phyloP scores from a whole-genome alignment of 2,329 filamentous ascomycete species.

The Botryotinia convoluta region DNA sequence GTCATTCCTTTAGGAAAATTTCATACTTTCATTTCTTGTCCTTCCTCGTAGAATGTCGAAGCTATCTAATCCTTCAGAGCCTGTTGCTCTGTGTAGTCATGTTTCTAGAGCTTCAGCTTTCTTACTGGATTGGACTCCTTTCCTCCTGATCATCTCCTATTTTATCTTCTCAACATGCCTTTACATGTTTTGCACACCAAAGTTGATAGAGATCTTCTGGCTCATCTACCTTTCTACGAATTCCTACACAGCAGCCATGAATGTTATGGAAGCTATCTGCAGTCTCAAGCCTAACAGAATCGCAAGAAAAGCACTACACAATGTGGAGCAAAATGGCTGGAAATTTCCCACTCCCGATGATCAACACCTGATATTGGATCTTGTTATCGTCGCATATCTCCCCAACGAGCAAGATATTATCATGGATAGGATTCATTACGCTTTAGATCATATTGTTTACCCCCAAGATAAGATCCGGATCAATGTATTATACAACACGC shows the following conservation, averaged over 20 bases:
- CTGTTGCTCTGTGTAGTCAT: neutral
- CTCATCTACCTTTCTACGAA: slow-evolving; percentile 46
- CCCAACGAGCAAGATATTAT: slow-evolving; percentile 52
- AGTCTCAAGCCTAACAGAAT: slow-evolving; percentile 41
- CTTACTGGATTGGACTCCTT: slow-evolving; percentile 42
- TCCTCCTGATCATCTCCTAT: slow-evolving; percentile 43
- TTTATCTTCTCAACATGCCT: slow-evolving; percentile 43
- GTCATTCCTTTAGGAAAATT: neutral
- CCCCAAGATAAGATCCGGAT: slow-evolving; percentile 47
- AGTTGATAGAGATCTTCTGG: slow-evolving; percentile 43
- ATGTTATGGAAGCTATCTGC: slow-evolving; percentile 44
- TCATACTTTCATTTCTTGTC: neutral
- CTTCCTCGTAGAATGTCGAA: neutral
- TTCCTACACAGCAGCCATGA: slow-evolving; percentile 45
- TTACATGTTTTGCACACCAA: slow-evolving; percentile 42
- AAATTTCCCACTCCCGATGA: slow-evolving; percentile 43
- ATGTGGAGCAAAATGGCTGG: slow-evolving; percentile 43
- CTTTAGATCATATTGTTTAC: slow-evolving; percentile 47
- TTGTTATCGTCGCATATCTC: slow-evolving; percentile 50
- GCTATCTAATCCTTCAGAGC: neutral
- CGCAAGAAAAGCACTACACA: slow-evolving; percentile 39
- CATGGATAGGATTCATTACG: slow-evolving; percentile 47
- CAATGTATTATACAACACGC: slow-evolving; percentile 50
- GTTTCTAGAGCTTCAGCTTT: slow-evolving; percentile 18
- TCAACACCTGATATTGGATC: slow-evolving; percentile 44